Conservation (phyloP, 805 yeast genomes). For the Candida boleticola region DNA sequence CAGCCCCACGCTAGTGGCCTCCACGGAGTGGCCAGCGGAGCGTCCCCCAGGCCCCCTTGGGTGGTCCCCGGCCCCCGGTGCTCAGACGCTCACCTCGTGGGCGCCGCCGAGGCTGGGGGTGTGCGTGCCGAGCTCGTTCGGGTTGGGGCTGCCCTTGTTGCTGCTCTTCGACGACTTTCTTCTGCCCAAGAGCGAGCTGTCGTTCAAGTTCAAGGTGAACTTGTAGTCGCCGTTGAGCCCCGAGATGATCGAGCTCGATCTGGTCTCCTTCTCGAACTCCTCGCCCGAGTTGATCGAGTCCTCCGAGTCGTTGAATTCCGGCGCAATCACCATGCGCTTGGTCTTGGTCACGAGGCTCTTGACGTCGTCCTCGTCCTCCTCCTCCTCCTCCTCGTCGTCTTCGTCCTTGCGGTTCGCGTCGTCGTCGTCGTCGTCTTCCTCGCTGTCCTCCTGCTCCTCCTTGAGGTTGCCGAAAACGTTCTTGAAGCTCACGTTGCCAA, state of each 20-base stretch:
- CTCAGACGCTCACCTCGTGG: neutral
- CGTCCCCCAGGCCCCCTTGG: too few relatives aligned
- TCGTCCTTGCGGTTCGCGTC: slow-evolving; percentile 14
- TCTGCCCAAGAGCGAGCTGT: slow-evolving; percentile 61
- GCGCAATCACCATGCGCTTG: slow-evolving; percentile 13
- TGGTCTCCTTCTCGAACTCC: slow-evolving; percentile 29
- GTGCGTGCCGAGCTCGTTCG: neutral
- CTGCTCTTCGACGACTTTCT: slow-evolving; percentile 36
- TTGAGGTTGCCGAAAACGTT: slow-evolving; percentile 24
- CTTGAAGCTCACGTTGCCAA: slow-evolving; percentile 24
- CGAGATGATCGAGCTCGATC: slow-evolving; percentile 39
- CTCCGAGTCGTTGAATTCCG: slow-evolving; percentile 16
- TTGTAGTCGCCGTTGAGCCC: slow-evolving; percentile 40
- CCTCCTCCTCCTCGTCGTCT: slow-evolving; percentile 17
- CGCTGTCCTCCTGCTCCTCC: slow-evolving; percentile 16
- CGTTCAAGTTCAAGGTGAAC: slow-evolving; percentile 62
- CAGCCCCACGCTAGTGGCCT: too few relatives aligned
- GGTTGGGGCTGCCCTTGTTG: slow-evolving; percentile 1
- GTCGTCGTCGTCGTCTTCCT: slow-evolving; percentile 15
- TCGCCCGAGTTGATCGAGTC: slow-evolving; percentile 17
- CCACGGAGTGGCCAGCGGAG: too few relatives aligned
- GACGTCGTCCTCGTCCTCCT: slow-evolving; percentile 20
- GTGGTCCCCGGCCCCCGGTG: too few relatives aligned
- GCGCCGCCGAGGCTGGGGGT: neutral
- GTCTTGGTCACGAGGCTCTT: slow-evolving; percentile 13